Conservation (phyloP, 345 rosid genomes). For the Physaria fendleri region DNA sequence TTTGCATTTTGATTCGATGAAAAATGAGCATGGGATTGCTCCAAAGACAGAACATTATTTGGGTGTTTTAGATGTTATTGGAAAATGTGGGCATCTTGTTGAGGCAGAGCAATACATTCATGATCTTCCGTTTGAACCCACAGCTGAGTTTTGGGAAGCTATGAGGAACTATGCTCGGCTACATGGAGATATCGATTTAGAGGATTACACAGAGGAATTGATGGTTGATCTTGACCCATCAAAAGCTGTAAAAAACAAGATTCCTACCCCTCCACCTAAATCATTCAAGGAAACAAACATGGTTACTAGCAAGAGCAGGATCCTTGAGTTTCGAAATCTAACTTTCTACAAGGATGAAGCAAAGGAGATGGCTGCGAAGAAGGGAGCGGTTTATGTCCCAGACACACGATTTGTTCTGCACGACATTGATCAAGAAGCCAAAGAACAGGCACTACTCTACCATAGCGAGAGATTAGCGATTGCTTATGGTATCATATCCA, state of each 20-base stretch:
- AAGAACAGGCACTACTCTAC: constrained; percentile 70
- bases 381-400: constrained; percentile 51
- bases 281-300: constrained; percentile 45
- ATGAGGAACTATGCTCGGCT: constrained; percentile 44
- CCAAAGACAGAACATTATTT: constrained; percentile 45
- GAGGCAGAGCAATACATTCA: constrained; percentile 52
- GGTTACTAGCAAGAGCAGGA: constrained; percentile 65
- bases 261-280: constrained; percentile 51
- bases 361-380: constrained; percentile 51
- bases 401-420: constrained; percentile 68
- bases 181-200: constrained; percentile 66
- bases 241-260: constrained; percentile 40
- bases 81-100: constrained; percentile 54
- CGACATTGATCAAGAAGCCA: constrained; percentile 78
- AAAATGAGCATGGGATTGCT: constrained; percentile 40
- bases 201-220: constrained; percentile 53
- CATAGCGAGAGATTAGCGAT: constrained; percentile 79
- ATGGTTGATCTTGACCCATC: constrained; percentile 59
- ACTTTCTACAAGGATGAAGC: constrained; percentile 65
- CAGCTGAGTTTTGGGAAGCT: constrained; percentile 59
- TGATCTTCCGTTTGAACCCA: constrained; percentile 49
- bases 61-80: constrained; percentile 61
- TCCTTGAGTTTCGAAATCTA: constrained; percentile 47
- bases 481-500: constrained; percentile 71
- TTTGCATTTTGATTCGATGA: constrained; percentile 59